Evolutionary conservation across 768 basidiomycete genomes (phyloP).

Genomic region (Strobilomyces confusus): DNA sequence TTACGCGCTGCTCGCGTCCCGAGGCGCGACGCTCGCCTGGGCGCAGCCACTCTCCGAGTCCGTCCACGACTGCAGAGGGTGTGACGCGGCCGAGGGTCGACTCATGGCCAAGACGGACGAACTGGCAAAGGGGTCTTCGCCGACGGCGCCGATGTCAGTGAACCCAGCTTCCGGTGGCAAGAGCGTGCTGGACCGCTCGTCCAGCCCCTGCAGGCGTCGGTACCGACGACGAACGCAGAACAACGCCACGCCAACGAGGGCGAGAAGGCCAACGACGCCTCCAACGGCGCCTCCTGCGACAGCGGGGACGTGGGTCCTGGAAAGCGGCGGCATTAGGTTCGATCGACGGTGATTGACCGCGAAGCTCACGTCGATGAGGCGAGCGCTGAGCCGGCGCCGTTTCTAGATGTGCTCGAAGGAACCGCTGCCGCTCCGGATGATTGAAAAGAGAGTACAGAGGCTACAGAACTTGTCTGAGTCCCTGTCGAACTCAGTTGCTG

Average conservation of each 20-base stretch:
- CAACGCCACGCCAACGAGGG: conserved; percentile 8
- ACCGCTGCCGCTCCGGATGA: conserved; percentile 6
- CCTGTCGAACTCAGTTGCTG: neutral
- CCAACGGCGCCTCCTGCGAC: conserved; percentile 17
- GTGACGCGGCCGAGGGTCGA: neutral
- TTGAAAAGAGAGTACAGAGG: neutral
- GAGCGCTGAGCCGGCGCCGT: neutral
- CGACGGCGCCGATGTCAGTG: neutral
- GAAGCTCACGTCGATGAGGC: conserved; percentile 8
- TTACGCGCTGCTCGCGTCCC: neutral
- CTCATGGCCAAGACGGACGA: neutral
- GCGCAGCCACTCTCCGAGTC: neutral
- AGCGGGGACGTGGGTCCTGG: conserved; percentile 14
- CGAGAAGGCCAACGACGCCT: conserved; percentile 17
- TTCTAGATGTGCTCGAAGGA: conserved; percentile 14
- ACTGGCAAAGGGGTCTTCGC: conserved; percentile 6
- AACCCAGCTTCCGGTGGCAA: conserved; percentile 8
- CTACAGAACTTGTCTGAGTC: neutral
- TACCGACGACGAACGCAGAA: conserved; percentile 12
- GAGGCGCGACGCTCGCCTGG: neutral
- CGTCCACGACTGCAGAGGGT: conserved; percentile 11
- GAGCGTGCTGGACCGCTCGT: conserved; percentile 9
- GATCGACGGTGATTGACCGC: neutral
- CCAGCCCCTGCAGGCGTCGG: neutral
- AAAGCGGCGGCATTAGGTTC: neutral